Evolutionary conservation across 2,329 filamentous ascomycete genomes (phyloP).

Genomic region (Cercospora citrullina): DNA sequence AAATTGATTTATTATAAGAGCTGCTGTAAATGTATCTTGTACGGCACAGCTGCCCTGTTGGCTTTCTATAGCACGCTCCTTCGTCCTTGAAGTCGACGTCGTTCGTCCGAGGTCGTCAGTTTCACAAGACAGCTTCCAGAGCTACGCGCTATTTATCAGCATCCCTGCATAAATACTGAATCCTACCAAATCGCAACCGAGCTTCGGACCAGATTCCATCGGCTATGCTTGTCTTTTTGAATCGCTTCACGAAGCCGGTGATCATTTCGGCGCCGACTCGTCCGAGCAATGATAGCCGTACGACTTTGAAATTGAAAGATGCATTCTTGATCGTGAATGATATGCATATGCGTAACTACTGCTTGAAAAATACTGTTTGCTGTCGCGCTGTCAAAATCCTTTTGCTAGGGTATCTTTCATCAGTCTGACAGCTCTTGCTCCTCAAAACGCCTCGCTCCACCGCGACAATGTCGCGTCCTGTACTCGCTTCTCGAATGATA

Average conservation of each 20-base stretch:
- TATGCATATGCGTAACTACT: background rate
- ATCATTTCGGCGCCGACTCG: background rate
- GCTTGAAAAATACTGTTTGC: background rate
- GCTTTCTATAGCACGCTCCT: background rate
- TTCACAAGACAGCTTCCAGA: background rate
- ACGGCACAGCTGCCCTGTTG: background rate
- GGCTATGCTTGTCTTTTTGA: background rate
- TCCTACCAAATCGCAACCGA: background rate
- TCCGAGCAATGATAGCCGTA: background rate
- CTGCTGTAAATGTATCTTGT: too few relatives aligned
- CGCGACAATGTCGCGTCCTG: background rate
- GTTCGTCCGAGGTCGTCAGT: background rate
- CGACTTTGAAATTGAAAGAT: background rate
- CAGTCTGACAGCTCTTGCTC: background rate
- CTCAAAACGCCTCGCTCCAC: background rate
- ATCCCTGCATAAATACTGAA: background rate
- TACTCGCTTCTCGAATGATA: background rate
- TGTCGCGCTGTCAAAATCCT: background rate
- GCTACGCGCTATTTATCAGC: background rate
- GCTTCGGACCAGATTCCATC: background rate
- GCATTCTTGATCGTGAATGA: background rate
- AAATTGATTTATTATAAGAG: too few relatives aligned
- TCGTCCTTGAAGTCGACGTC: background rate
- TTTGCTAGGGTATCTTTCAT: slow-evolving; percentile 1
- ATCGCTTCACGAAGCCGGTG: background rate